These are phyloP conservation scores for Neoboletus brunneissimus DNA, from an alignment of 768 basidiomycete species.

Conservation along the genomic window DNA sequence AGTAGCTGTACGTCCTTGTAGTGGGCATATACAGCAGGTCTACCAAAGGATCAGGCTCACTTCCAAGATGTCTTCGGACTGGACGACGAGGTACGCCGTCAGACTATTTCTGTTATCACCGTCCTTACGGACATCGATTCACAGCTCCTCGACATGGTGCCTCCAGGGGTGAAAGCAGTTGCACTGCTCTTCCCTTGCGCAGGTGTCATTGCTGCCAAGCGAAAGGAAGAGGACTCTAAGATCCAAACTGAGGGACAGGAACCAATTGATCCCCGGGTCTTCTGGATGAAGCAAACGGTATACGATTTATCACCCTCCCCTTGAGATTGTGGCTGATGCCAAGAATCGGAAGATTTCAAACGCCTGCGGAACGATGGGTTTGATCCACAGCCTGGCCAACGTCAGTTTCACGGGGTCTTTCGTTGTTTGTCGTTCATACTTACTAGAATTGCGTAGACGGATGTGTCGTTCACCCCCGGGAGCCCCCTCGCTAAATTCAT, in stretches of 20 bases:
- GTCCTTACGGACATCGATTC: neutral
- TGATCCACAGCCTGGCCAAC: constrained; percentile 82
- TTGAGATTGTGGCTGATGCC: neutral
- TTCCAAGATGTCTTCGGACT: constrained; percentile 76
- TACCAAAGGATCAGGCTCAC: constrained; percentile 45
- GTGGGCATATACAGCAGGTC: constrained; percentile 73
- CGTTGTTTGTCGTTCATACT: constrained; percentile 1
- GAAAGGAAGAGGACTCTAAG: constrained; percentile 57
- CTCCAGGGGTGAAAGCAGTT: constrained; percentile 77
- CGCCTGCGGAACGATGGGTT: constrained; percentile 86
- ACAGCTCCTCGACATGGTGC: constrained; percentile 68
- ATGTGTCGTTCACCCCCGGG: constrained; percentile 51
- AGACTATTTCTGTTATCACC: neutral
- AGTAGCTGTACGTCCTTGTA: constrained; percentile 19
- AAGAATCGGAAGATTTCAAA: constrained; percentile 58
- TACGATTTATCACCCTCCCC: constrained; percentile 11
- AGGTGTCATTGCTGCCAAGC: constrained; percentile 46
- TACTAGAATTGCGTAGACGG: constrained; percentile 40
- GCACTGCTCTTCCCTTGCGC: constrained; percentile 80
- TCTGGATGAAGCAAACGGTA: constrained; percentile 93
- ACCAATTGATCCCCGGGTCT: constrained; percentile 57
- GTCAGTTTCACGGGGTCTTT: constrained; percentile 39
- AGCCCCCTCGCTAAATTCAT: constrained; percentile 69
- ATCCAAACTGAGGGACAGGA: constrained; percentile 46
- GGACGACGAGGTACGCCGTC: constrained; percentile 53